phyloP scores from a whole-genome alignment of 805 yeast genomes.

The Spencermartinsiella europaea region DNA sequence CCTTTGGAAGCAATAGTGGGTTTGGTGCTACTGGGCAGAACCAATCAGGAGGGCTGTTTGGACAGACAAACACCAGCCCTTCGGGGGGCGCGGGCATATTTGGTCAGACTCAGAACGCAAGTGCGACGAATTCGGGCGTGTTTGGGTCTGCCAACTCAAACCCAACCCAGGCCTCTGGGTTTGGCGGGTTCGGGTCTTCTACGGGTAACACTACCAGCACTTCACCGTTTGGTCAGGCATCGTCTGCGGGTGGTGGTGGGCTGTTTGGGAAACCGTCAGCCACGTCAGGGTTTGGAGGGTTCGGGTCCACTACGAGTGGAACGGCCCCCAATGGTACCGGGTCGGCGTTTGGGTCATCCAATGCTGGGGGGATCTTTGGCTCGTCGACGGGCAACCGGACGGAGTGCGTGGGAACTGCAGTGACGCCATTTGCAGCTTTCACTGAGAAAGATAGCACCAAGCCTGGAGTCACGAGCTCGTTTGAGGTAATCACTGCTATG shows the following conservation, averaged over 20 bases:
- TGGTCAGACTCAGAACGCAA: slow-evolving; percentile 29
- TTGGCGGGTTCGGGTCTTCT: slow-evolving; percentile 20
- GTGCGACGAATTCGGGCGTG: slow-evolving; percentile 21
- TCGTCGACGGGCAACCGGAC: slow-evolving; percentile 27
- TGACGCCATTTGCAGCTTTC: slow-evolving; percentile 62
- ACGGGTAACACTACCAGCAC: slow-evolving; percentile 15
- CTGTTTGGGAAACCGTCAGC: slow-evolving; percentile 19
- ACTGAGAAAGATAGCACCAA: slow-evolving; percentile 62
- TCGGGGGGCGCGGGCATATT: slow-evolving; percentile 22
- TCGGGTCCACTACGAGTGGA: slow-evolving; percentile 27
- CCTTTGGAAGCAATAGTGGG: slow-evolving; percentile 12
- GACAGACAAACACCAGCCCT: slow-evolving; percentile 13
- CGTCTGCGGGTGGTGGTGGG: slow-evolving; percentile 16
- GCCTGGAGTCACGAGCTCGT: slow-evolving; percentile 43
- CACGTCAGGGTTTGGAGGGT: slow-evolving; percentile 29
- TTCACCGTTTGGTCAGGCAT: slow-evolving; percentile 17
- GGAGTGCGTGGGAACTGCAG: slow-evolving; percentile 58
- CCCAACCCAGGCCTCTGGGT: slow-evolving; percentile 23
- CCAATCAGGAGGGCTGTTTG: slow-evolving; percentile 18
- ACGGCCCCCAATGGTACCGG: not conserved
- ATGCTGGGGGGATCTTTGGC: slow-evolving; percentile 21
- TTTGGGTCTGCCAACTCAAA: slow-evolving; percentile 21
- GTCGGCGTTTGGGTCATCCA: not conserved
- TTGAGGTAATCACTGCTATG: slow-evolving; percentile 78
- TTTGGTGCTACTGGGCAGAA: slow-evolving; percentile 7